These are phyloP conservation scores for Ceratocystis huliohia DNA, from an alignment of 2,329 filamentous ascomycete genomes.

Conservation along the genomic window DNA sequence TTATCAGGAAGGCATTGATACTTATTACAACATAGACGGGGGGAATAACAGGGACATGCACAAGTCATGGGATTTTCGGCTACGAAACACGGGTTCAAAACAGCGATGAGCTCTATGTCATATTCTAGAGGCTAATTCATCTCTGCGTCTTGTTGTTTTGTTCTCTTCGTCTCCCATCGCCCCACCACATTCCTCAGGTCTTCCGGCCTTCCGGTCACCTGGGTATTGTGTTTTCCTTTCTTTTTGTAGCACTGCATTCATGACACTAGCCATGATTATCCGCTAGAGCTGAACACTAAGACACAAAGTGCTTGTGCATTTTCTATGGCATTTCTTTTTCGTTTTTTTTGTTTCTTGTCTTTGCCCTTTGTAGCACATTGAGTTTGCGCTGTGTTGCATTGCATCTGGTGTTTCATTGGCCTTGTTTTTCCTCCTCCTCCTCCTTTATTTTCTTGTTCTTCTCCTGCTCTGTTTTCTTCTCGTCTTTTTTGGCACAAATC, in stretches of 20 bases:
- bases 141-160: background rate
- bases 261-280: background rate
- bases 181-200: background rate
- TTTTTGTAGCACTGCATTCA: background rate
- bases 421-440: background rate
- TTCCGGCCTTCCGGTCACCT: background rate
- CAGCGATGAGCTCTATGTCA: background rate
- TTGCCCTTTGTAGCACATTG: background rate
- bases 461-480: background rate
- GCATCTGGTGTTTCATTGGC: background rate
- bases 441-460: background rate
- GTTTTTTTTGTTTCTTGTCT: background rate
- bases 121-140: too few relatives aligned
- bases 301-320: background rate
- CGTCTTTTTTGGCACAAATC: too few relatives aligned
- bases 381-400: slow-evolving; percentile 6
- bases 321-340: background rate
- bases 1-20: background rate
- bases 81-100: background rate
- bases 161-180: background rate
- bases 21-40: background rate
- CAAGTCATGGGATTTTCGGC: background rate
- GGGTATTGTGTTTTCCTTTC: background rate
- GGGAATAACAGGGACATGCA: background rate
- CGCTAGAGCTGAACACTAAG: background rate